Evolutionary conservation across 805 yeast genomes (phyloP).

Genomic region (Ogataea wickerhamii): DNA sequence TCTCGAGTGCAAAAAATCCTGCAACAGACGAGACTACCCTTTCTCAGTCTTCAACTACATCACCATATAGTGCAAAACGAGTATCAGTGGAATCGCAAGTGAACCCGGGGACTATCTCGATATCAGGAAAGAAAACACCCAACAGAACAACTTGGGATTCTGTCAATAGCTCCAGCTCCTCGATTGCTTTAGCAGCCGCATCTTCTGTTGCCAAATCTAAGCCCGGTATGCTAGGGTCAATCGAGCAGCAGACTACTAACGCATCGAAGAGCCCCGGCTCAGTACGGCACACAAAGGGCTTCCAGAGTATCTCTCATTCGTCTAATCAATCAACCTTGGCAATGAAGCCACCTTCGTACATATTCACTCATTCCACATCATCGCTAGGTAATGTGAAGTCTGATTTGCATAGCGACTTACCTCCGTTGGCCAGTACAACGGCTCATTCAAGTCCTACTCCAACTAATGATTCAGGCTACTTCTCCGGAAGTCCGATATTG

Average conservation of each 20-base stretch:
- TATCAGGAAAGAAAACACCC: neutral
- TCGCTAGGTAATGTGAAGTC: slow-evolving; percentile 4
- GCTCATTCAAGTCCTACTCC: neutral
- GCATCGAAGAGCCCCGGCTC: neutral
- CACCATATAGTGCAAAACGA: neutral
- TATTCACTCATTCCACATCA: slow-evolving; percentile 8
- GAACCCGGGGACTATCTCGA: neutral
- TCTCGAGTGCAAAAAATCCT: neutral
- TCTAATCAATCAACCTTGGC: neutral
- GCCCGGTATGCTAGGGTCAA: slow-evolving; percentile 27
- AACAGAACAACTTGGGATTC: slow-evolving; percentile 27
- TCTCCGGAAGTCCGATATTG: slow-evolving; percentile 8
- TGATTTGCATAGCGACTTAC: neutral
- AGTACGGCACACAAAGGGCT: neutral
- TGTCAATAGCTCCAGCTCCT: slow-evolving; percentile 27
- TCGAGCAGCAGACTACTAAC: slow-evolving; percentile 3
- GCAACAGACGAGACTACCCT: neutral
- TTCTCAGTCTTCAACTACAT: slow-evolving; percentile 3
- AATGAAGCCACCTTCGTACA: slow-evolving; percentile 1
- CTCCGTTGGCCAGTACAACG: neutral
- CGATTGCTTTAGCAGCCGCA: slow-evolving; percentile 35
- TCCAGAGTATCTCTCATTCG: neutral
- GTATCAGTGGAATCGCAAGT: neutral
- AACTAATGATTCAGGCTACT: neutral
- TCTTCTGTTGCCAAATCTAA: slow-evolving; percentile 32